A percentile compares a stretch with the other conserved stretches of the same genome.
These are phyloP conservation scores for Delonix regia DNA, from an alignment of 306 rosid species.

Conservation along the genomic window DNA sequence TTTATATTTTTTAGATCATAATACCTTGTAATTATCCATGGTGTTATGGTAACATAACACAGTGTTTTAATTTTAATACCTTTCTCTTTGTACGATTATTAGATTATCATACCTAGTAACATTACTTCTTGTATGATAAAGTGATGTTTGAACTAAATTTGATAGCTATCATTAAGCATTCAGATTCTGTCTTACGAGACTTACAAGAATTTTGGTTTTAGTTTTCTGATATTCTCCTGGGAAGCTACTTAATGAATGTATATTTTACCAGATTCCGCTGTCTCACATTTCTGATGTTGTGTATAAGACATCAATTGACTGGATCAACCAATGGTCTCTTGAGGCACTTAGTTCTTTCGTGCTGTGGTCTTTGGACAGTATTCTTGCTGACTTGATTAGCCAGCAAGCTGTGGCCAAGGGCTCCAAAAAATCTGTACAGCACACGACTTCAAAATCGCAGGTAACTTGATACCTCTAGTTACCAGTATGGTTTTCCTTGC, in stretches of 20 bases:
- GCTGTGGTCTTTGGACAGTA: constrained; percentile 74
- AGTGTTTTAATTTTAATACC: background rate
- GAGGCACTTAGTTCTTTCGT: constrained; percentile 69
- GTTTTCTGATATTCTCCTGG: constrained; percentile 10
- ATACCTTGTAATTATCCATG: constrained; percentile 3
- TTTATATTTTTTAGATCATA: background rate
- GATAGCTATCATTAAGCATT: background rate
- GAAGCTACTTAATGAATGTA: constrained; percentile 20
- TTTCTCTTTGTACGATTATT: constrained; percentile 9
- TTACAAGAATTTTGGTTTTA: constrained; percentile 12
- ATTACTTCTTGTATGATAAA: constrained; percentile 5
- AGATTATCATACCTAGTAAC: background rate
- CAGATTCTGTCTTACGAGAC: constrained; percentile 6
- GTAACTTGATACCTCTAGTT: constrained; percentile 41
- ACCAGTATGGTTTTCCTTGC: constrained; percentile 7
- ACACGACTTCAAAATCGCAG: constrained; percentile 79
- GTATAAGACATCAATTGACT: constrained; percentile 75
- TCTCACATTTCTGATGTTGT: constrained; percentile 74
- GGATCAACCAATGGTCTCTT: constrained; percentile 65
- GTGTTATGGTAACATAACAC: constrained; percentile 3
- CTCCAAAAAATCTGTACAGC: constrained; percentile 69
- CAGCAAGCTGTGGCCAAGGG: constrained; percentile 71
- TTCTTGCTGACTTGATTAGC: constrained; percentile 69
- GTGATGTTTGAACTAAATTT: constrained; percentile 26
- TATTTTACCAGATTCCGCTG: constrained; percentile 65